Percentiles rank a stretch among this genome's conserved stretches.
phyloP scores from a whole-genome alignment of 495 filamentous ascomycete genomes.

The Physcia stellaris region DNA sequence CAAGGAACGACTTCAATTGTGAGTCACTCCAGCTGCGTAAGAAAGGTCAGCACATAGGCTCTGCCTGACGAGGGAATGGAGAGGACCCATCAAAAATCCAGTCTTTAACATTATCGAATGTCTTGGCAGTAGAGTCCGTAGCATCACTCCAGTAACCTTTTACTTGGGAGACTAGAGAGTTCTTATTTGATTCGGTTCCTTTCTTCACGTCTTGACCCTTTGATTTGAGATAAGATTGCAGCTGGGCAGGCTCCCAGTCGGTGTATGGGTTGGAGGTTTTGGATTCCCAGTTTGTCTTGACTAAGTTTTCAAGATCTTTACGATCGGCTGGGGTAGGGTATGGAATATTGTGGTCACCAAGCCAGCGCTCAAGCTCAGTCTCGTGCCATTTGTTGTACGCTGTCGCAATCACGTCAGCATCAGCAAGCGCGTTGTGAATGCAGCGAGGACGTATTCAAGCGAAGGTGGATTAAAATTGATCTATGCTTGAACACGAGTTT shows the following conservation, averaged over 20 bases:
- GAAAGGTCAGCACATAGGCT: constrained; percentile 13
- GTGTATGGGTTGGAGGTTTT: constrained; percentile 55
- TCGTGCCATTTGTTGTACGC: constrained; percentile 99
- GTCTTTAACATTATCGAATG: constrained; percentile 59
- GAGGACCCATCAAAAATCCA: constrained; percentile 84
- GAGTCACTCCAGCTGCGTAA: constrained; percentile 60
- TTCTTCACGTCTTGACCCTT: constrained; percentile 57
- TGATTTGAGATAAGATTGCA: constrained; percentile 47
- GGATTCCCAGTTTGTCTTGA: constrained; percentile 77
- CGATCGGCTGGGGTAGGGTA: constrained; percentile 76
- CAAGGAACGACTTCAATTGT: constrained; percentile 83
- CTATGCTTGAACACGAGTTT: neutral
- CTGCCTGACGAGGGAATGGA: constrained; percentile 1
- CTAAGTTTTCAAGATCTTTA: constrained; percentile 67
- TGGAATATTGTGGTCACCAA: constrained; percentile 82
- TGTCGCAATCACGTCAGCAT: constrained; percentile 21
- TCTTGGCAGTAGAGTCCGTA: constrained; percentile 54
- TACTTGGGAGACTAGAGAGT: constrained; percentile 51
- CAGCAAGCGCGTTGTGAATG: neutral
- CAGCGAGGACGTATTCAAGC: constrained; percentile 15
- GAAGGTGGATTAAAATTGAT: neutral
- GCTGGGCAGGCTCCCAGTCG: constrained; percentile 53
- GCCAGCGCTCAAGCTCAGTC: constrained; percentile 94
- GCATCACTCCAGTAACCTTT: constrained; percentile 61
- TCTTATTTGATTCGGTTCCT: constrained; percentile 46